Evolutionary conservation across 2,329 filamentous ascomycete species (phyloP).

Genomic region (Apiospora marii): DNA sequence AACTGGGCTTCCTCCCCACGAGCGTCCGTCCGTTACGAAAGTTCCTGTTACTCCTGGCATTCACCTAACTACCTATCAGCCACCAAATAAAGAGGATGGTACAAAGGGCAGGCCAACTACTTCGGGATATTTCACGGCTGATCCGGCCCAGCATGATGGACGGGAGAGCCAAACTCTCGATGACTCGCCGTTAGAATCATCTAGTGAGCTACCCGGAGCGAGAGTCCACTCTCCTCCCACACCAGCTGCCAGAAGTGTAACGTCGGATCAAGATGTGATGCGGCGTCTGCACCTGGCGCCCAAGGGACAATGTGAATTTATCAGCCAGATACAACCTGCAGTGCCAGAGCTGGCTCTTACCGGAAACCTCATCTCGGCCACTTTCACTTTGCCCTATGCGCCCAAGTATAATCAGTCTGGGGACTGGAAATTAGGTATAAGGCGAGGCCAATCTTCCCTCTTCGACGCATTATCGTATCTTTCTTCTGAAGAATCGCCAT

Average conservation of each 20-base stretch:
- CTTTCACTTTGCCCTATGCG: slow-evolving; percentile 69
- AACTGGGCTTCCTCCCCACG: slow-evolving; percentile 43
- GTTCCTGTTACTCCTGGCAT: slow-evolving; percentile 53
- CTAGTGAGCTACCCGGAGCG: background rate
- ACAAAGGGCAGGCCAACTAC: slow-evolving; percentile 30
- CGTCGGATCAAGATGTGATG: slow-evolving; percentile 50
- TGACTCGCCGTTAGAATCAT: background rate
- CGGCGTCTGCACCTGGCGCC: slow-evolving; percentile 51
- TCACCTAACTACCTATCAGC: slow-evolving; percentile 41
- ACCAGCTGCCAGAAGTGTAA: slow-evolving; percentile 36
- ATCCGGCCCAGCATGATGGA: slow-evolving; percentile 29
- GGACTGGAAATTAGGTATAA: slow-evolving; percentile 75
- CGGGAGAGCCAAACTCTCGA: slow-evolving; percentile 33
- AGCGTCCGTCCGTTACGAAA: slow-evolving; percentile 42
- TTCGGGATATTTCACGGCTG: slow-evolving; percentile 43
- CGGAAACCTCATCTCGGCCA: slow-evolving; percentile 72
- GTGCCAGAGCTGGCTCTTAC: slow-evolving; percentile 66
- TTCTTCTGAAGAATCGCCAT: slow-evolving; percentile 81
- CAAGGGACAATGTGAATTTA: slow-evolving; percentile 56
- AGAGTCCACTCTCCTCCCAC: slow-evolving; percentile 29
- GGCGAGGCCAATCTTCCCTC: slow-evolving; percentile 87
- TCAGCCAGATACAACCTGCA: slow-evolving; percentile 62
- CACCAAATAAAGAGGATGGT: slow-evolving; percentile 27
- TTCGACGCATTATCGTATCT: slow-evolving; percentile 92
- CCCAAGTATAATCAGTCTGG: slow-evolving; percentile 64